Percentiles rank a stretch among this genome's conserved stretches.
These are phyloP conservation scores for Metschnikowia borealis DNA, from an alignment of 805 yeast genomes.

Conservation along the genomic window DNA sequence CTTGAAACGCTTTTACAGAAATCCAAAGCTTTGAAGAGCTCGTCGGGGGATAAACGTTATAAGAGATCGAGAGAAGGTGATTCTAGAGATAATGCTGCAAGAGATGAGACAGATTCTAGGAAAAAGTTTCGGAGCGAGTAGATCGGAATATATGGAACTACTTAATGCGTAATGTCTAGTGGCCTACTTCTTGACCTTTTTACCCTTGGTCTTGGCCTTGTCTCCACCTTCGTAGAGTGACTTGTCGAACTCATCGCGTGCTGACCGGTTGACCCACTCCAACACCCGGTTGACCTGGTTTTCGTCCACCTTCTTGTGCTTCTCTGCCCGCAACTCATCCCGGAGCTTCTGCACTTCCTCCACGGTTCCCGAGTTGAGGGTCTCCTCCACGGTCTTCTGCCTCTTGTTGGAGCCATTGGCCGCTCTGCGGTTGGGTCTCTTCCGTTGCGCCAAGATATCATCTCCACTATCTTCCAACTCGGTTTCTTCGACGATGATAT, in stretches of 20 bases:
- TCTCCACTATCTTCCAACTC: constrained; percentile 28
- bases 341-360: constrained; percentile 24
- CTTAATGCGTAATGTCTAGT: constrained; percentile 5
- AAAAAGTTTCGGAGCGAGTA: no score
- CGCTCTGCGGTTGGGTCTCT: constrained; percentile 29
- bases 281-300: constrained; percentile 44
- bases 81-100: no score
- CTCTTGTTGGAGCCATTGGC: constrained; percentile 33
- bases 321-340: constrained; percentile 25
- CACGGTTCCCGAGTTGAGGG: constrained; percentile 24
- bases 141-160: no score
- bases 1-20: constrained; percentile 27
- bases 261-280: constrained; percentile 62
- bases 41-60: neutral
- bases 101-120: no score
- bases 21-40: constrained; percentile 20
- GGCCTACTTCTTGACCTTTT: constrained; percentile 16
- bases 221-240: constrained; percentile 57
- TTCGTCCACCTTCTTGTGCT: constrained; percentile 33
- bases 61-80: no score
- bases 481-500: constrained; percentile 9
- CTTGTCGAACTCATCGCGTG: constrained; percentile 48
- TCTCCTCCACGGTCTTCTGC: constrained; percentile 32
- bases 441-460: constrained; percentile 22
- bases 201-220: constrained; percentile 21